Conservation (phyloP, 2,329 filamentous ascomycete genomes). For the Arthrobotrys sphaeroides region DNA sequence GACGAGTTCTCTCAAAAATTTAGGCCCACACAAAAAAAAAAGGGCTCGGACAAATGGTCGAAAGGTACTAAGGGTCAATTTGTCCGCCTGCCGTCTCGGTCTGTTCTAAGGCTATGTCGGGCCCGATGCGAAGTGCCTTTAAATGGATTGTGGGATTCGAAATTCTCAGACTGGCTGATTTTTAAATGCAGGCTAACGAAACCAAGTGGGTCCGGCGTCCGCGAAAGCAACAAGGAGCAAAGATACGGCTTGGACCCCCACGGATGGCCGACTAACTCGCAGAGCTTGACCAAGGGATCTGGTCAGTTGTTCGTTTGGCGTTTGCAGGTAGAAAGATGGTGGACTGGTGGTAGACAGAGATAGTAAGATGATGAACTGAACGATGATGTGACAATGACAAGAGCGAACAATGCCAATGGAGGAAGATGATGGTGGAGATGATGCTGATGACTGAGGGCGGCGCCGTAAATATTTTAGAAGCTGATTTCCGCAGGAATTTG, state of each 20-base stretch:
- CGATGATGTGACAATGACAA: conserved; percentile 13
- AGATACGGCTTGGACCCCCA: conserved; percentile 28
- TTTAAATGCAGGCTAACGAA: conserved; percentile 41
- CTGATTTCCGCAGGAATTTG: conserved; percentile 19
- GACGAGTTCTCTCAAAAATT: not conserved
- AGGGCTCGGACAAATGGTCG: conserved; percentile 44
- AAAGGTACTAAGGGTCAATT: conserved; percentile 27
- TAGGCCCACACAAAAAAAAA: conserved; percentile 18
- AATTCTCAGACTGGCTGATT: conserved; percentile 8
- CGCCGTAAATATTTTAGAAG: not conserved
- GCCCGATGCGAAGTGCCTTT: conserved; percentile 32
- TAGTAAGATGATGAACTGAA: not conserved
- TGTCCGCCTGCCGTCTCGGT: conserved; percentile 39
- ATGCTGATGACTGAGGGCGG: not conserved
- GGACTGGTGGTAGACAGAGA: not conserved
- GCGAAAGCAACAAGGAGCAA: not conserved
- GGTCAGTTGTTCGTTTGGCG: not conserved
- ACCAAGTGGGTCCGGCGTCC: conserved; percentile 46
- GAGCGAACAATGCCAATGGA: not conserved
- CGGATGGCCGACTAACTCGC: not conserved
- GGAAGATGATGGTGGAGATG: not conserved
- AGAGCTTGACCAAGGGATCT: not conserved
- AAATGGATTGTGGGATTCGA: conserved; percentile 24
- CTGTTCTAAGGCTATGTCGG: conserved; percentile 30
- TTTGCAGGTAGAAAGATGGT: not conserved